Conservation (phyloP, 2,329 filamentous ascomycete genomes). For the Hortaea werneckii region DNA sequence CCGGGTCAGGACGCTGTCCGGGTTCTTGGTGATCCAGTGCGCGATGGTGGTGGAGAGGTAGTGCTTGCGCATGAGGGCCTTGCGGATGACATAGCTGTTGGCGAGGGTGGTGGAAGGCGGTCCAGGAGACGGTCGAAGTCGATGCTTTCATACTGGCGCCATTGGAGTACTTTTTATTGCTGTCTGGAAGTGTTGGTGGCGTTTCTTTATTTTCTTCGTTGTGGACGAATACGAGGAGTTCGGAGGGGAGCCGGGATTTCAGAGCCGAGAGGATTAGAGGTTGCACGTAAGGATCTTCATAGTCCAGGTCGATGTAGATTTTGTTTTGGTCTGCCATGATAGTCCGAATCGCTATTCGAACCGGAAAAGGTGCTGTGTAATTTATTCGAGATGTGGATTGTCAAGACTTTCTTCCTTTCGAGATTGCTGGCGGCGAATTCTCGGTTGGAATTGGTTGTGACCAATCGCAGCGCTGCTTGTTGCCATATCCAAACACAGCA, state of each 20-base stretch:
- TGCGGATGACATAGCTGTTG: conserved; percentile 91
- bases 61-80: conserved; percentile 93
- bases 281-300: conserved; percentile 83
- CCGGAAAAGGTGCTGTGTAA: too few relatives aligned
- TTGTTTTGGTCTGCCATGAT: conserved; percentile 2
- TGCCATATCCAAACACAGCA: too few relatives aligned
- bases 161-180: conserved; percentile 54
- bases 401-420: too few relatives aligned
- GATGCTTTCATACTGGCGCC: conserved; percentile 75
- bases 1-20: conserved; percentile 53
- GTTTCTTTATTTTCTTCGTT: conserved; percentile 47
- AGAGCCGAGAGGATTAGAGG: conserved; percentile 72
- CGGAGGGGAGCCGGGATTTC: conserved; percentile 46
- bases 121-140: conserved; percentile 67
- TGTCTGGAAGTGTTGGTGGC: conserved; percentile 20
- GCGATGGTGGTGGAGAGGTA: conserved; percentile 76
- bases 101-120: conserved; percentile 54
- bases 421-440: neutral
- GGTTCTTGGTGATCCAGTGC: conserved; percentile 78
- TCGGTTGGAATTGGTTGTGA: neutral
- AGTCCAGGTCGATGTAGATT: conserved; percentile 66
- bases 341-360: neutral
- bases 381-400: too few relatives aligned
- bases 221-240: conserved; percentile 28
- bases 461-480: neutral